Base-by-base conservation (phyloP, 805 yeast species). In the Barnettozyma sp. region DNA sequence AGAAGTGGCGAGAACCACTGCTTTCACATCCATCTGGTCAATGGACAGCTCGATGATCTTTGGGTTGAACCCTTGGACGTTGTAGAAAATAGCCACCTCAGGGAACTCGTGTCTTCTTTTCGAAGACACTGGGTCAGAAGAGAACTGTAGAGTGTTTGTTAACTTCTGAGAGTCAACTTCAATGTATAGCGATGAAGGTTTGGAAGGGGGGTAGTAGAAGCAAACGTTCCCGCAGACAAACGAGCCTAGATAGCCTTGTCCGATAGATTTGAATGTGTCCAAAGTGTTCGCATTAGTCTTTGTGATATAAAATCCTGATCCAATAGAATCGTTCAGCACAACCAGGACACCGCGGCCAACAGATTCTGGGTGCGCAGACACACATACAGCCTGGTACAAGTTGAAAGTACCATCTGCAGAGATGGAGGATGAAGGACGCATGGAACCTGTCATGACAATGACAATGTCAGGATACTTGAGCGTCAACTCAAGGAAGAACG, bases 321-420 rank as follows among this genome's bases (percentile, higher is more conserved):
- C 76, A 30, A 79, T 76, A 46, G 77, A 70, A 51, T 79, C 87
- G 46, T 79, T 79, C 25, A 79, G 60, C 0, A 81, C 76, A 4
- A 79, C 80, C 34, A 79, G 58, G 3, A 76, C 71, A 19, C 84
- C 81, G 46, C 87, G 63, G 17, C 73, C 70, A 28, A 64, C 51
- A 12, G 79, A 67, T 36, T 68, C 63, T 19, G 57, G 54, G 44
- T 65, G 59, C 0, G 81, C 63, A 4, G 86, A 82, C 21, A 78
- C 76, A 12, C 72, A 71, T 32, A 77, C 76, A 2, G 84, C 82
- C 48, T 79, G 83, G 49, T 77, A 78, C 41, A 79, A 57, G 54
- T 79, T 79, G 76, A 78, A 77, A 6, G 82, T 78, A 4, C 85
- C 85, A 52, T 79, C 87, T 2, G 82, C 76, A 2, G 82, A 74